Conservation (phyloP, 345 rosid genomes). For the Rhodamnia argentea region DNA sequence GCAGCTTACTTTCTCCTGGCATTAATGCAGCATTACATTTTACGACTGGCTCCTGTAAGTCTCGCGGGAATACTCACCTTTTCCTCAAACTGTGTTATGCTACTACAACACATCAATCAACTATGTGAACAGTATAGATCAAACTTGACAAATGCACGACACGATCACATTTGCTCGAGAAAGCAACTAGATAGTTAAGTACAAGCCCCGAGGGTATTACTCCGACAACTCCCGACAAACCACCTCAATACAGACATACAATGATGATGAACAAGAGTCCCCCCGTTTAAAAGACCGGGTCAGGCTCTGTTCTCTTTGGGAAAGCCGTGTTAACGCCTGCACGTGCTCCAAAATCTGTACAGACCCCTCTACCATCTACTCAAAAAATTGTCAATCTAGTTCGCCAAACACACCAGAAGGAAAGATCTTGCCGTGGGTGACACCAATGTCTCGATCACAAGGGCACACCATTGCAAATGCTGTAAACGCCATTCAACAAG, state of each 20-base stretch:
- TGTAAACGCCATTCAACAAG: constrained; percentile 39
- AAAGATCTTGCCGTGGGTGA: neutral
- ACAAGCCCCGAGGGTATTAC: neutral
- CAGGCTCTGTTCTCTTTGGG: neutral
- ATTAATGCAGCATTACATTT: neutral
- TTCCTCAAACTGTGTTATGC: fast-evolving
- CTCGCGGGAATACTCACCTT: neutral
- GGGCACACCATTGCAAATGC: constrained; percentile 46
- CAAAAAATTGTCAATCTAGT: neutral
- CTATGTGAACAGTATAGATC: neutral
- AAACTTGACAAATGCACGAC: neutral
- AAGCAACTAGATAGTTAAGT: neutral
- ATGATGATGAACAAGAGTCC: neutral
- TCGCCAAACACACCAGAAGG: neutral
- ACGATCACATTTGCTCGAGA: neutral
- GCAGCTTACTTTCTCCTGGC: neutral
- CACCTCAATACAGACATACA: neutral
- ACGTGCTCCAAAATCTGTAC: neutral
- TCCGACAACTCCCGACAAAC: neutral
- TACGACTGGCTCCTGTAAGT: neutral
- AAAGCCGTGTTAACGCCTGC: neutral
- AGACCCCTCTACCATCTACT: neutral
- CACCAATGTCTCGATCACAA: constrained; percentile 17
- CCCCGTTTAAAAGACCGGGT: neutral
- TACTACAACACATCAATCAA: neutral